Percentiles rank a stretch among this genome's conserved stretches.
phyloP scores from a whole-genome alignment of 352 stramenopile genomes.

The Phytophthora cryptogea region DNA sequence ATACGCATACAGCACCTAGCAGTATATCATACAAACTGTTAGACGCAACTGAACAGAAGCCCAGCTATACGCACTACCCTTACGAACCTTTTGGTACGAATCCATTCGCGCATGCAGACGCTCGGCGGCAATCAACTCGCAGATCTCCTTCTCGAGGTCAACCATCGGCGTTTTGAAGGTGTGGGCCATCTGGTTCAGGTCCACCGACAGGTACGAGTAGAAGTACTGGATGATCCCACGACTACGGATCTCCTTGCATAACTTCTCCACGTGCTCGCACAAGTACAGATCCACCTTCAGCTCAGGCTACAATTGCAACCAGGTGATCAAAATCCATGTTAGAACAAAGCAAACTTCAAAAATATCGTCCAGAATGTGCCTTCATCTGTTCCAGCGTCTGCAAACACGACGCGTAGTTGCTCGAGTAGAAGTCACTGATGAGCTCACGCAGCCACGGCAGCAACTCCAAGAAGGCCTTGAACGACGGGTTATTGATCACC shows the following conservation, averaged over 20 bases:
- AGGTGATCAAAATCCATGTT: neutral
- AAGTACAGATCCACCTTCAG: constrained; percentile 85
- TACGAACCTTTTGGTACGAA: constrained; percentile 83
- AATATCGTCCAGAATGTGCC: constrained; percentile 28
- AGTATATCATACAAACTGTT: neutral
- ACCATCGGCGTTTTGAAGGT: constrained; percentile 75
- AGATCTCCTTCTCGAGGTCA: constrained; percentile 80
- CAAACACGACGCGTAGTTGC: constrained; percentile 86
- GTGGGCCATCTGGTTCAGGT: constrained; percentile 85
- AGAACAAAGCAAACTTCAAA: neutral
- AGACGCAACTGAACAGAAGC: neutral
- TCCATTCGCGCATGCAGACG: constrained; percentile 87
- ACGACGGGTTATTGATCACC: constrained; percentile 88
- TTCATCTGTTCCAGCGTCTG: constrained; percentile 76
- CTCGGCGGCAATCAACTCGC: constrained; percentile 70
- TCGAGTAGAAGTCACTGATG: constrained; percentile 89
- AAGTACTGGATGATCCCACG: constrained; percentile 91
- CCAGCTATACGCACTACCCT: neutral
- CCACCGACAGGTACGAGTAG: constrained; percentile 85
- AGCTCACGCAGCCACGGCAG: constrained; percentile 87
- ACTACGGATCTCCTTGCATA: constrained; percentile 84
- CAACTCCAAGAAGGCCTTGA: constrained; percentile 89
- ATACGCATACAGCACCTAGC: constrained; percentile 79
- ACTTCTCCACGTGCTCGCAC: constrained; percentile 65
- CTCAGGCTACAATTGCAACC: constrained; percentile 46